Conservation (phyloP, 441 rosid genomes). For the Iberis amara region DNA sequence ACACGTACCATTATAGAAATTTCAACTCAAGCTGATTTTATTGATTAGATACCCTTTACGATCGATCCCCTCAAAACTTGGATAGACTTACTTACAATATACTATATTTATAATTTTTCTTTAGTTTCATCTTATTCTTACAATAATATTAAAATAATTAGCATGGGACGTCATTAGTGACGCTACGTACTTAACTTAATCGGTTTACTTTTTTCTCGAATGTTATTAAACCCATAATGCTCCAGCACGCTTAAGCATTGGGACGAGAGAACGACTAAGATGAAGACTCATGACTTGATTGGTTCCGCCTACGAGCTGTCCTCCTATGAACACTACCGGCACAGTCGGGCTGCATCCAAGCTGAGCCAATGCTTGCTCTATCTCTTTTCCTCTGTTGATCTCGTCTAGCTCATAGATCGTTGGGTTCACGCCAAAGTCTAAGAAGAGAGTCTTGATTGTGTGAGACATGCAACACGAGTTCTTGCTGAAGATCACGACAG, state of each 20-base stretch:
- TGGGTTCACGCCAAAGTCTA: slow-evolving; percentile 62
- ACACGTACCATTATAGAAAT: no score
- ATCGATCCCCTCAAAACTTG: no score
- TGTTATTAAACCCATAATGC: slow-evolving; percentile 58
- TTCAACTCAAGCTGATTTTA: no score
- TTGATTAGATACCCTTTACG: no score
- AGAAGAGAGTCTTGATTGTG: slow-evolving; percentile 54
- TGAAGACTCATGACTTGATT: slow-evolving; percentile 73
- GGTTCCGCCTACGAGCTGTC: slow-evolving; percentile 68
- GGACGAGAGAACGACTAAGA: slow-evolving; percentile 56
- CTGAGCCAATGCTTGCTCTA: slow-evolving; percentile 58
- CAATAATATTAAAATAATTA: no score
- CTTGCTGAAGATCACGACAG: slow-evolving; percentile 81
- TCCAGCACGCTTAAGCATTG: slow-evolving; percentile 62
- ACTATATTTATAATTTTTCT: no score
- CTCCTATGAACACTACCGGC: slow-evolving; percentile 69
- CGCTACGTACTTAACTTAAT: no score
- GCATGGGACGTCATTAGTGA: no score
- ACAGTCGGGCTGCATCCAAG: slow-evolving; percentile 51
- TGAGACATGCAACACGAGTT: slow-evolving; percentile 71
- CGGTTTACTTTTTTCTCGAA: background rate
- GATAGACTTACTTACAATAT: no score
- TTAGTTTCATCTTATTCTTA: no score
- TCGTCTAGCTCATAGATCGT: slow-evolving; percentile 62
- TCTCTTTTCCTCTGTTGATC: slow-evolving; percentile 50